phyloP scores from a whole-genome alignment of 2,329 filamentous ascomycete genomes.

The Gaeumannomyces sp. region DNA sequence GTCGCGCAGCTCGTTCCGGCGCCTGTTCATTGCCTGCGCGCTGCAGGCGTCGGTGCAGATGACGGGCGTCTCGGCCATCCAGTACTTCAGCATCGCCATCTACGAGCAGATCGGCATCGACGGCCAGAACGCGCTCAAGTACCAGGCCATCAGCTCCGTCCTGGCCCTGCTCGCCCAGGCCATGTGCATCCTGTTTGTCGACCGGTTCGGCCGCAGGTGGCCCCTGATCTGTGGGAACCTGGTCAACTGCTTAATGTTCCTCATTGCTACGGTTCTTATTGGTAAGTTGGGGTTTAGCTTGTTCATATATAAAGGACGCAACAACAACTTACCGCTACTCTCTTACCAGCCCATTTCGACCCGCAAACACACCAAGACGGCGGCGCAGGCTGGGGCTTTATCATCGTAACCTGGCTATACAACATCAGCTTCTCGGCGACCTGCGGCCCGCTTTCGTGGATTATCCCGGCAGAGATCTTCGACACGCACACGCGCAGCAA shows the following conservation, averaged over 20 bases:
- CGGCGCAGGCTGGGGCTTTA: constrained; percentile 65
- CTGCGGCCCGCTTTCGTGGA: constrained; percentile 56
- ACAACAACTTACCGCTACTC: background rate
- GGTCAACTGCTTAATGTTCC: constrained; percentile 64
- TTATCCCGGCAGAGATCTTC: constrained; percentile 66
- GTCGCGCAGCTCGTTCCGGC: constrained; percentile 59
- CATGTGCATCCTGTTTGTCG: constrained; percentile 62
- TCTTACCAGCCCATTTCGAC: constrained; percentile 44
- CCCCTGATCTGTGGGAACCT: constrained; percentile 68
- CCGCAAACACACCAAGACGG: constrained; percentile 44
- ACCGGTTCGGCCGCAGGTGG: constrained; percentile 64
- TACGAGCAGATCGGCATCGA: constrained; percentile 64
- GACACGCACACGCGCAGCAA: constrained; percentile 70
- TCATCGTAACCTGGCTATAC: constrained; percentile 70
- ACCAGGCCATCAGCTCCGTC: constrained; percentile 69
- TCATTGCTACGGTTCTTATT: constrained; percentile 54
- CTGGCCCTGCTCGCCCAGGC: constrained; percentile 64
- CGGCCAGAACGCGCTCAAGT: constrained; percentile 59
- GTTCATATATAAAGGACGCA: background rate
- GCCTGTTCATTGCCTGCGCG: constrained; percentile 62
- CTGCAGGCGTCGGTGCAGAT: constrained; percentile 69
- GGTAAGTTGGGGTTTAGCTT: constrained; percentile 17
- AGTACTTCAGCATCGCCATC: constrained; percentile 66
- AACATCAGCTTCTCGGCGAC: constrained; percentile 71
- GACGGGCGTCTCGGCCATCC: constrained; percentile 66